phyloP scores from a whole-genome alignment of 1,139 yeast species.

The Cylindricascospora bacillispora region DNA sequence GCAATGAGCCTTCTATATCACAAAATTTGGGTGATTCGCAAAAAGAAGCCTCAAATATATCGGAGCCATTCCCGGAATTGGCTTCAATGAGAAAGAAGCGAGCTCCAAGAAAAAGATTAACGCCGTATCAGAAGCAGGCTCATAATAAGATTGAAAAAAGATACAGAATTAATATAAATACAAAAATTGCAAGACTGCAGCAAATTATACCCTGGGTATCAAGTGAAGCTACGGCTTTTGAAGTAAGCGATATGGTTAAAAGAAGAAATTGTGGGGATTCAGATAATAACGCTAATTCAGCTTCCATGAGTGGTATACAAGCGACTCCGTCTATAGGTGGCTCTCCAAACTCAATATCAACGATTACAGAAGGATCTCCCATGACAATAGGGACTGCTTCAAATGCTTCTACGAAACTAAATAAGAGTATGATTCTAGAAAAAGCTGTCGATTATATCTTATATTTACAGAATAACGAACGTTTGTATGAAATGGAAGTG shows the following conservation, averaged over 20 bases:
- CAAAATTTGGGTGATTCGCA: too few relatives aligned
- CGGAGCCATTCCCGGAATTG: too few relatives aligned
- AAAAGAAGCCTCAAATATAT: too few relatives aligned
- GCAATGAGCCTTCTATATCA: too few relatives aligned
- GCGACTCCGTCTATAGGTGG: not conserved
- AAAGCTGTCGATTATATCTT: slow-evolving; percentile 51
- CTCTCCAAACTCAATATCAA: not conserved
- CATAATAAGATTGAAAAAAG: slow-evolving; percentile 60
- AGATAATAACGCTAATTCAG: not conserved
- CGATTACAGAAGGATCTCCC: slow-evolving; percentile 4
- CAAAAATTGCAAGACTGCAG: slow-evolving; percentile 53
- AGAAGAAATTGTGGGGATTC: slow-evolving; percentile 3
- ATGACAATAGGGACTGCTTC: slow-evolving; percentile 5
- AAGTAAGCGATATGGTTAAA: slow-evolving; percentile 29
- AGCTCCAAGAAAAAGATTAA: slow-evolving; percentile 44
- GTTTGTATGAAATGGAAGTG: slow-evolving; percentile 22
- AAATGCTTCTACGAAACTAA: slow-evolving; percentile 30
- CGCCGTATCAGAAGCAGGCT: slow-evolving; percentile 53
- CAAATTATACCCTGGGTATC: slow-evolving; percentile 51
- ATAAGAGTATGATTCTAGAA: slow-evolving; percentile 54
- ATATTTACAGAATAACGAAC: slow-evolving; percentile 36
- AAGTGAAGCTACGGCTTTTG: slow-evolving; percentile 44
- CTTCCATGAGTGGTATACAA: not conserved
- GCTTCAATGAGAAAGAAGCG: slow-evolving; percentile 26
- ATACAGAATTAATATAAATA: slow-evolving; percentile 57